Evolutionary conservation across 2,329 filamentous ascomycete genomes (phyloP).

Genomic region (Diplocarpon rosae): DNA sequence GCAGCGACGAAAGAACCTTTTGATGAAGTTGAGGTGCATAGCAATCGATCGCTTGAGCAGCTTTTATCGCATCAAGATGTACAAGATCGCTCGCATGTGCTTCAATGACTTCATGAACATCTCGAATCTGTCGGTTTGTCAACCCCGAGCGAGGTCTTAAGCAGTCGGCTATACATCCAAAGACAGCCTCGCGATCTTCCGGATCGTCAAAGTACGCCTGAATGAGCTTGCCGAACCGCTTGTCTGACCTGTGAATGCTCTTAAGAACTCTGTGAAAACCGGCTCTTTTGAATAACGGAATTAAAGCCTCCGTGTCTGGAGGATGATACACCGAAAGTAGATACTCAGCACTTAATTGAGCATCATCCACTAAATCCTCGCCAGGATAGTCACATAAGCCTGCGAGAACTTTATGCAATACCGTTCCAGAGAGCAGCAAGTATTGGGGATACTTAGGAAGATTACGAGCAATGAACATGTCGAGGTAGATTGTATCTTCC

Average conservation of each 20-base stretch:
- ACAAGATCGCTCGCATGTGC: slow-evolving; percentile 46
- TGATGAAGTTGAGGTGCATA: slow-evolving; percentile 45
- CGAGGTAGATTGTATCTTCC: slow-evolving; percentile 83
- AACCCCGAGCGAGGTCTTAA: slow-evolving; percentile 54
- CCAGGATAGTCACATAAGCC: slow-evolving; percentile 80
- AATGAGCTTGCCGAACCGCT: slow-evolving; percentile 67
- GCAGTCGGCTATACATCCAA: slow-evolving; percentile 68
- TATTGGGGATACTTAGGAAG: slow-evolving; percentile 95
- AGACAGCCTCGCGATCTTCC: slow-evolving; percentile 63
- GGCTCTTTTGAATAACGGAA: slow-evolving; percentile 68
- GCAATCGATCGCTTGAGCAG: slow-evolving; percentile 45
- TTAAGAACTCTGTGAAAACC: slow-evolving; percentile 89
- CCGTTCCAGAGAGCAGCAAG: slow-evolving; percentile 77
- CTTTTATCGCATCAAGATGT: slow-evolving; percentile 42
- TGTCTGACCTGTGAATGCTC: slow-evolving; percentile 70
- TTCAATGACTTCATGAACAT: slow-evolving; percentile 54
- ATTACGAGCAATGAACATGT: slow-evolving; percentile 97
- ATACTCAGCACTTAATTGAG: slow-evolving; percentile 94
- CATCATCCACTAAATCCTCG: slow-evolving; percentile 75
- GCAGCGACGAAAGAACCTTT: slow-evolving; percentile 41
- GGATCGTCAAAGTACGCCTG: slow-evolving; percentile 77
- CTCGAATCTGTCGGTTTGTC: slow-evolving; percentile 57
- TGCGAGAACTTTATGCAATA: slow-evolving; percentile 67
- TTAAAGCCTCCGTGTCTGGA: slow-evolving; percentile 63
- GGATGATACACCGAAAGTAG: slow-evolving; percentile 88